A percentile compares a stretch with the other conserved stretches of the same genome.
These are phyloP conservation scores for Gentiana straminea DNA, from an alignment of 257 asterid genomes.

Conservation along the genomic window DNA sequence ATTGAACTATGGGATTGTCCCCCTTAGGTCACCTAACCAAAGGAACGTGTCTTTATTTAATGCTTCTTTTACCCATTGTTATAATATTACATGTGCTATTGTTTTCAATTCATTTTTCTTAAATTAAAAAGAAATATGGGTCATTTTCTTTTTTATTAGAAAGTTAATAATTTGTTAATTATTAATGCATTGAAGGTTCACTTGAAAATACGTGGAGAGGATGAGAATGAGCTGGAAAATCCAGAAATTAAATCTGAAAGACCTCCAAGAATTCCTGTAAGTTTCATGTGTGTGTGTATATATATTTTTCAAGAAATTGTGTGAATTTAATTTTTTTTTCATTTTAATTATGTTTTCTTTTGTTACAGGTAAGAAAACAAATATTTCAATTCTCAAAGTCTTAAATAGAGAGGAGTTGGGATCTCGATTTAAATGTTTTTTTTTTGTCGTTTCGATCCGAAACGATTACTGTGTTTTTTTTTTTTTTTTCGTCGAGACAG, in stretches of 20 bases:
- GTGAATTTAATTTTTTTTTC: not conserved
- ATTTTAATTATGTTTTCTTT: not conserved
- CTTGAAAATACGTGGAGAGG: slow-evolving; percentile 23
- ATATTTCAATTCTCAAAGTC: slow-evolving; percentile 9
- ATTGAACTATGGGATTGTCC: too few species aligned
- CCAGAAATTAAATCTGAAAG: slow-evolving; percentile 29
- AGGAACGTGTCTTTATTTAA: too few species aligned
- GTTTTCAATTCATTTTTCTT: slow-evolving; percentile 6
- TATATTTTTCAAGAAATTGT: slow-evolving; percentile 2
- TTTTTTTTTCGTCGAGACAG: too few species aligned
- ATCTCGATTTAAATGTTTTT: too few species aligned
- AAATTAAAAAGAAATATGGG: not conserved
- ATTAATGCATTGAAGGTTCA: slow-evolving; percentile 51
- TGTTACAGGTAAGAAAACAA: slow-evolving; percentile 31
- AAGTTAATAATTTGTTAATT: not conserved
- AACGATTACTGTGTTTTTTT: too few species aligned
- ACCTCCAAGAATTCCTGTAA: slow-evolving; percentile 59
- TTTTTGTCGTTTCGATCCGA: too few species aligned
- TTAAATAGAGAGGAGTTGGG: slow-evolving; percentile 19
- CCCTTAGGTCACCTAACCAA: too few species aligned
- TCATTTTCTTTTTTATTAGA: not conserved
- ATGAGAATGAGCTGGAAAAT: slow-evolving; percentile 26
- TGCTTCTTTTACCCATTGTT: too few species aligned
- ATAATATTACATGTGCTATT: not conserved
- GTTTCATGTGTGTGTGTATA: slow-evolving; percentile 15